Evolutionary conservation across 495 filamentous ascomycete genomes (phyloP), one percentile per base, ranked within the genome.

Genomic region (Bathelium albidoporum): DNA sequence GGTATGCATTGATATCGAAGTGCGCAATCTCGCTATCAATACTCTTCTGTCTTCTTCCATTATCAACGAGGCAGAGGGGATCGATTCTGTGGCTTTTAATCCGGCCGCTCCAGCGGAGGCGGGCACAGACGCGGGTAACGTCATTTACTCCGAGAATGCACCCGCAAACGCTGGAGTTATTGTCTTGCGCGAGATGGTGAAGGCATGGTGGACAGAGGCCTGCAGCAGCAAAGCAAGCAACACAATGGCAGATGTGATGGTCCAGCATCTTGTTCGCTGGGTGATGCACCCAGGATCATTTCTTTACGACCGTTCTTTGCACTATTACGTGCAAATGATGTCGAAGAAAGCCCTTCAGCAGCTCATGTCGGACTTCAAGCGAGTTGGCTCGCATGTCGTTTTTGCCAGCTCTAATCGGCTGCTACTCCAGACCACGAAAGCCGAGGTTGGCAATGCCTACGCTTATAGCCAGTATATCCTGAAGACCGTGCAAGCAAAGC

Each of bases 301-400:
- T 74, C 87, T 99, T 29, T 97, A 96, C 72, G 94, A 99, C 73
- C 88, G 90, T 9, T 89, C 91, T n/a, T 75, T 99, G 66, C 91
- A 97, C 68, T 93, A 95, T 76, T 97, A 99, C 70, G 91, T 99
- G 41, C 93, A 96, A 71, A 91, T 96, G 85, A 91, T 99, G 84
- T 96, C 91, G 29, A 86, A 87, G 52, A 99, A 97, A 73, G 95
- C 95, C 0, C 89, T 99, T 62, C 88, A 95, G 65, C 91, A 97
- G 74, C 82, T 99, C 59, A 95, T 99, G 91, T 89, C 87, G 1
- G 94, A 99, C 74, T 99, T 97, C 79, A 82, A 90, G 65, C 87
- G 94, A 16, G 94, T 99, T 41, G 94, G 94, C 2, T 96, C 93
- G 10, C 89, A 97, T 63, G 84, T 97, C 43, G 81, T 99, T 44